Evolutionary conservation across 1,284 basidiomycete species (phyloP), one percentile per base, ranked within the genome.

Genomic region (Grifola frondosa): DNA sequence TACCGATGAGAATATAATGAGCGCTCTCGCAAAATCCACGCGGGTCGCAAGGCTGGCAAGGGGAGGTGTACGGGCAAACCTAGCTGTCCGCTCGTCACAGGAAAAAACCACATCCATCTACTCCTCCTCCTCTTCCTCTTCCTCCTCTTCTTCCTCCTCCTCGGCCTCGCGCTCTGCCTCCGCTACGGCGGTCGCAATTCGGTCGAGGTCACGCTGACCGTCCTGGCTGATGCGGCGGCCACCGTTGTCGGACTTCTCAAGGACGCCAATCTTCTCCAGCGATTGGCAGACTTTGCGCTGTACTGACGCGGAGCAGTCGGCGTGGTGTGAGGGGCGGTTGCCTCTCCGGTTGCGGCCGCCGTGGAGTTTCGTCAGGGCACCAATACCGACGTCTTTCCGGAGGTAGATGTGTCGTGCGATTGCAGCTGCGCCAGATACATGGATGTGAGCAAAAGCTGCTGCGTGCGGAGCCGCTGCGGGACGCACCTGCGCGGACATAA

Each of bases 381-480:
- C 96, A 55, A 98, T 84, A 68, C 96, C 96, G 62, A 98, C 94
- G 67, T 94, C 88, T 80, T 98, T 98, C 73, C 96, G 92, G 67
- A 99, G 88, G 84, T 99, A 99, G 75, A 99, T 95, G 84, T 99
- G 96, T 66, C 97, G 89, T 69, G 97, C 96, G 57, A 99, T 77
- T 53, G 96, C 92, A 65, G 96, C 96, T 95, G 63, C 11, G 32
- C 13, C 10, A 20, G 6, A 5, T 17, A 20, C 6, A 33, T 33
- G 32, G 17, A n/a, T 6, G 30, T 17, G 13, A n/a, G 7, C 8
- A 13, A 24, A n/a, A 30, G 34, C 19, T 7, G n/a, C 16, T 22
- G 30, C 25, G 20, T n/a, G 6, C 30, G 20, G 26, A 37, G 30
- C n/a, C n/a, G n/a, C n/a, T n/a, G 17, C 22, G 35, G 37, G 38